These are phyloP conservation scores for Euphorbia peplus DNA, from an alignment of 345 rosid genomes.

Conservation along the genomic window DNA sequence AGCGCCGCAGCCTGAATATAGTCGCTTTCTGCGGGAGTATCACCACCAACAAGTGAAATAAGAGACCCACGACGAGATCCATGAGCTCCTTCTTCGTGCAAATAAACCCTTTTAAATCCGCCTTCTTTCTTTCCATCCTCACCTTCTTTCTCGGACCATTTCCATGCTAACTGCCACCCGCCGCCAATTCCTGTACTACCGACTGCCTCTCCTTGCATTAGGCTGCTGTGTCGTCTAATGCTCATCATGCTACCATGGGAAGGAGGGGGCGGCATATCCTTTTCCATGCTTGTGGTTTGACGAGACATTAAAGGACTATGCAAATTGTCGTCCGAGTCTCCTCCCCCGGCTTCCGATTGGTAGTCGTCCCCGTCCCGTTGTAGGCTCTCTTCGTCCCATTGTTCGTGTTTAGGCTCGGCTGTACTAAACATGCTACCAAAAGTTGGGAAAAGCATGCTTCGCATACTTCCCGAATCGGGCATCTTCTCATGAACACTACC, in stretches of 20 bases:
- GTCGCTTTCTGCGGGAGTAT: conserved; percentile 49
- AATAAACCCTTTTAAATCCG: conserved; percentile 74
- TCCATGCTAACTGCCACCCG: conserved; percentile 97
- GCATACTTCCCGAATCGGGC: conserved; percentile 70
- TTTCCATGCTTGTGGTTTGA: conserved; percentile 79
- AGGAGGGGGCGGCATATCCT: conserved; percentile 59
- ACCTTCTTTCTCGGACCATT: conserved; percentile 69
- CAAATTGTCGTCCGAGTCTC: conserved; percentile 74
- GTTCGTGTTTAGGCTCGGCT: conserved; percentile 54
- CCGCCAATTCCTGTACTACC: conserved; percentile 86
- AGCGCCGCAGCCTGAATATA: conserved; percentile 86
- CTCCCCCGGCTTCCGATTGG: conserved; percentile 50
- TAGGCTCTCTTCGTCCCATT: conserved; percentile 88
- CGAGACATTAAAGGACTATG: conserved; percentile 87
- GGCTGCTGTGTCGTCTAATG: conserved; percentile 70
- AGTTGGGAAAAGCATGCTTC: conserved; percentile 73
- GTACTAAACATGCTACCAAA: conserved; percentile 94
- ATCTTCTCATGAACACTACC: conserved; percentile 90
- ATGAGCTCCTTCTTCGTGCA: conserved; percentile 70
- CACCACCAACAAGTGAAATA: conserved; percentile 63
- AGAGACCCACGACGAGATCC: conserved; percentile 79
- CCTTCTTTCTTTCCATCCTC: conserved; percentile 72
- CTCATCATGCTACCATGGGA: conserved; percentile 57
- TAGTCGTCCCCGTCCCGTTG: conserved; percentile 68
- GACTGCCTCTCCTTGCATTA: conserved; percentile 60